Base-by-base conservation (phyloP, 2,329 filamentous ascomycete species). In the Corynespora cassiicola region DNA sequence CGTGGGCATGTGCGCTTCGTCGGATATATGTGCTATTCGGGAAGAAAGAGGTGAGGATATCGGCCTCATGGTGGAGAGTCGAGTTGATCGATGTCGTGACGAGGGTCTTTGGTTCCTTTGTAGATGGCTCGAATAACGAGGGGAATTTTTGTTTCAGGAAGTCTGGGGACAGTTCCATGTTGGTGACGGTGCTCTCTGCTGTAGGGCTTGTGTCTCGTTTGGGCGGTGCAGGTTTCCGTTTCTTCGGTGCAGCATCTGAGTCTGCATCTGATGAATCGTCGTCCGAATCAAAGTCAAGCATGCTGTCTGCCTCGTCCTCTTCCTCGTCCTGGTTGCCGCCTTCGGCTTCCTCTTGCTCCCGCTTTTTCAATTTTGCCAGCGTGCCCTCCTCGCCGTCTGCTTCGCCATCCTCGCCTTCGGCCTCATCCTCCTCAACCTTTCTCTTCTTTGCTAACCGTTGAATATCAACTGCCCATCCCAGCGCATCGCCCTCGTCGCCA, bases 1-100 rank as follows among this genome's bases (percentile, higher is more conserved):
- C 82, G 68, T 91, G 90, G 35, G 84, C 84, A 68, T 96, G 90
- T 8, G 85, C 82, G 6, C 88, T 90, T 42, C 94, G 87, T 2
- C 85, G 88, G 54, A 99, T 87, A 71, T 97, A 96, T 28, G 75
- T 77, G 55, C 76, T 79, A 67, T 86, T 86, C 40, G 94, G 92
- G 72, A 97, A 95, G 44, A 97, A 75, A 7, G 81, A 80, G 45
- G 86, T 88, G 44, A 97, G 80, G 25, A 90, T 78, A 42, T 87
- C 71, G 31, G 90, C 91, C 75, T 95, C 84, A 46, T 85, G 71
- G 75, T 99, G 92, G 9, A 97, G 81, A 1, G 86, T 92, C 9
- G 88, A 90, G 73, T 96, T 91, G 58, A 96, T 78, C 9, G 85
- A 88, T 6, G 94, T 97, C 1, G 94, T 99, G 61, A 99, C 81